A percentile compares a stretch with the other conserved stretches of the same genome.
These are phyloP conservation scores for Vitis amurensis DNA, from an alignment of 164 flowering plant genomes.

Conservation along the genomic window DNA sequence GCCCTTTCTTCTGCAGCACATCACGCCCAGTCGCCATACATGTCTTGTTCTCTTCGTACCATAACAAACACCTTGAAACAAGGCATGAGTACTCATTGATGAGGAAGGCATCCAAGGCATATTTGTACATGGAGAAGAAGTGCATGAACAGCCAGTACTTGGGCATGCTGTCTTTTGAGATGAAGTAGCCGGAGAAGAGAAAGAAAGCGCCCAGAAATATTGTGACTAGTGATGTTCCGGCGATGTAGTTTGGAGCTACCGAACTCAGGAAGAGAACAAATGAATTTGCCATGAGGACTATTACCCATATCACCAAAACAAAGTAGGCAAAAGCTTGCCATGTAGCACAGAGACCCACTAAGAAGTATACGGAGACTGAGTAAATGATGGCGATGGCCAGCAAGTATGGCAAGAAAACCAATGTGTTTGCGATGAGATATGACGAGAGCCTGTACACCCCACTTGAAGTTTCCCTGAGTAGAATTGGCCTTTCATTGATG, in stretches of 20 bases:
- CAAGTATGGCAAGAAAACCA: constrained; percentile 86
- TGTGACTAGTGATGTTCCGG: constrained; percentile 83
- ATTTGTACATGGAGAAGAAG: constrained; percentile 87
- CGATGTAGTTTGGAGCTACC: constrained; percentile 80
- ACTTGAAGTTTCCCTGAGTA: constrained; percentile 77
- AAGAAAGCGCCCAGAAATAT: constrained; percentile 72
- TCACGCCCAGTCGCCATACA: constrained; percentile 78
- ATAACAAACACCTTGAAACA: constrained; percentile 58
- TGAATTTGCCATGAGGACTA: constrained; percentile 87
- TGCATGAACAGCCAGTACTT: constrained; percentile 91
- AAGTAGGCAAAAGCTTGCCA: constrained; percentile 82
- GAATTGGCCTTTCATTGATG: constrained; percentile 80
- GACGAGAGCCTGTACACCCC: constrained; percentile 87
- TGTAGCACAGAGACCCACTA: constrained; percentile 82
- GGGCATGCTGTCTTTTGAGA: constrained; percentile 71
- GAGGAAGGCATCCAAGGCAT: constrained; percentile 78
- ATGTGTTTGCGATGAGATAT: constrained; percentile 78
- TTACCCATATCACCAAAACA: constrained; percentile 78
- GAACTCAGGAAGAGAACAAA: constrained; percentile 89
- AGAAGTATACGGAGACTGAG: constrained; percentile 73
- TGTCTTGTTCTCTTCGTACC: constrained; percentile 53
- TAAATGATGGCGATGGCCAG: constrained; percentile 66
- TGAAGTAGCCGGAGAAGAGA: constrained; percentile 96
- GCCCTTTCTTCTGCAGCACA: constrained; percentile 71
- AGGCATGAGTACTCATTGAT: constrained; percentile 92